phyloP scores from a whole-genome alignment of 371 early-diverging fungal species.

The Mortierella sp. region DNA sequence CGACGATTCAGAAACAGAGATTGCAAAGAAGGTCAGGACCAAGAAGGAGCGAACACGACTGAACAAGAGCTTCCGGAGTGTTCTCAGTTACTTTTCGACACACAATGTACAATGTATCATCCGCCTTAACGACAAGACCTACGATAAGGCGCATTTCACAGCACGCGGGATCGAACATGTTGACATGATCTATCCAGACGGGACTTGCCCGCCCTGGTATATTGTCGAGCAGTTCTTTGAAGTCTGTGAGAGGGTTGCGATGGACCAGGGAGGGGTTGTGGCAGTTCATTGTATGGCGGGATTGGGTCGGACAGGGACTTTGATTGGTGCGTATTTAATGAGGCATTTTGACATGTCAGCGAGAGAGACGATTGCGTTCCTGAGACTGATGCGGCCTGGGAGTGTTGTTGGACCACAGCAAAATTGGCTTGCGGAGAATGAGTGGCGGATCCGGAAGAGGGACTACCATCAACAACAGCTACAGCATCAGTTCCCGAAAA shows the following conservation, averaged over 20 bases:
- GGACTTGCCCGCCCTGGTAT: slow-evolving; percentile 71
- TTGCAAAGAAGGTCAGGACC: not conserved
- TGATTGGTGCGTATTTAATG: slow-evolving; percentile 79
- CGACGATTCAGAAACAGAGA: not conserved
- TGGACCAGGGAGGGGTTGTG: slow-evolving; percentile 59
- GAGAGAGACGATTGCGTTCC: slow-evolving; percentile 68
- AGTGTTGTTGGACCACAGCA: slow-evolving; percentile 80
- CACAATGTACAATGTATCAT: slow-evolving; percentile 63
- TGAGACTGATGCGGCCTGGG: slow-evolving; percentile 75
- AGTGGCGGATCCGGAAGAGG: slow-evolving; percentile 21
- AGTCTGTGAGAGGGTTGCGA: slow-evolving; percentile 44
- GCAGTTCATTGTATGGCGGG: slow-evolving; percentile 88
- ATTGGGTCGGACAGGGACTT: slow-evolving; percentile 82
- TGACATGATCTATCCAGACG: slow-evolving; percentile 77
- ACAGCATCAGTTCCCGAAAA: not conserved
- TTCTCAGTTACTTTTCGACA: slow-evolving; percentile 52
- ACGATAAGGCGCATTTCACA: slow-evolving; percentile 66
- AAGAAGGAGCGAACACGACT: slow-evolving; percentile 27
- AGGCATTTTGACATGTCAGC: slow-evolving; percentile 73
- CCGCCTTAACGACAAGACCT: slow-evolving; percentile 71
- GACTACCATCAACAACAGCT: not conserved
- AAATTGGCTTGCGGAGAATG: slow-evolving; percentile 65
- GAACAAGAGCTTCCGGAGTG: slow-evolving; percentile 28
- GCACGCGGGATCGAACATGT: slow-evolving; percentile 69
- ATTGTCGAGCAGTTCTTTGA: slow-evolving; percentile 71